Evolutionary conservation across 1,284 basidiomycete species (phyloP).

Genomic region (Rhodotorula mucilaginosa): DNA sequence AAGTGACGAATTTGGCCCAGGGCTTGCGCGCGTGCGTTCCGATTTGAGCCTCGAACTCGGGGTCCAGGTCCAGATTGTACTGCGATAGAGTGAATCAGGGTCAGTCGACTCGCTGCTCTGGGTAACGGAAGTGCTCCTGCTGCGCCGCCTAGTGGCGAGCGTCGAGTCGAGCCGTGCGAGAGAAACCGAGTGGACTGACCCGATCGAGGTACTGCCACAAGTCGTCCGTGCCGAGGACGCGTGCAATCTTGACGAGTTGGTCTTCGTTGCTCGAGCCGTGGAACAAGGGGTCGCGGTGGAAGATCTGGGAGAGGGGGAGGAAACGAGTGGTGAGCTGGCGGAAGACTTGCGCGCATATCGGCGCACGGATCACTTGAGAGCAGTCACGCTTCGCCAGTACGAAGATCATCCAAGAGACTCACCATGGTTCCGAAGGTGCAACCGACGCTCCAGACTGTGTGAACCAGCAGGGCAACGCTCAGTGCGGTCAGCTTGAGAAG

Average conservation of each 20-base stretch:
- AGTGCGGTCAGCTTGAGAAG: neutral
- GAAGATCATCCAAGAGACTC: neutral
- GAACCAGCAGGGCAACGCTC: neutral
- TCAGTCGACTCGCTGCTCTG: too few relatives aligned
- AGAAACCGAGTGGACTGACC: slow-evolving; percentile 30
- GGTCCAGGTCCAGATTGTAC: slow-evolving; percentile 85
- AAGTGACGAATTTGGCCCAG: slow-evolving; percentile 86
- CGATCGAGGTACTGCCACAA: slow-evolving; percentile 64
- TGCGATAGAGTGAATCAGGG: slow-evolving; percentile 46
- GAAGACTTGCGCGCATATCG: too few relatives aligned
- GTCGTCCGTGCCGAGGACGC: slow-evolving; percentile 95
- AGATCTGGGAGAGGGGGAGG: slow-evolving; percentile 63
- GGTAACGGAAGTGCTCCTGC: neutral
- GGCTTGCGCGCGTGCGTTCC: slow-evolving; percentile 89
- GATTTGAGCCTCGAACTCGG: slow-evolving; percentile 84
- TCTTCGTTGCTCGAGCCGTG: slow-evolving; percentile 87
- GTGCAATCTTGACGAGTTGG: slow-evolving; percentile 96
- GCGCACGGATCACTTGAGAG: neutral
- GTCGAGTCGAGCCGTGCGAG: neutral
- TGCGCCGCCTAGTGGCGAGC: neutral
- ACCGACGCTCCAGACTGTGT: slow-evolving; percentile 92
- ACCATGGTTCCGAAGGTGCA: slow-evolving; percentile 99
- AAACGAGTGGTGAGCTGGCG: too few relatives aligned
- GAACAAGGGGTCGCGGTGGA: slow-evolving; percentile 99
- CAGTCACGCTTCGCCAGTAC: slow-evolving; percentile 1